A percentile compares a stretch with the other conserved stretches of the same genome.
These are phyloP conservation scores for Penicillium pancosmium DNA, from an alignment of 495 filamentous ascomycete genomes.

Conservation along the genomic window DNA sequence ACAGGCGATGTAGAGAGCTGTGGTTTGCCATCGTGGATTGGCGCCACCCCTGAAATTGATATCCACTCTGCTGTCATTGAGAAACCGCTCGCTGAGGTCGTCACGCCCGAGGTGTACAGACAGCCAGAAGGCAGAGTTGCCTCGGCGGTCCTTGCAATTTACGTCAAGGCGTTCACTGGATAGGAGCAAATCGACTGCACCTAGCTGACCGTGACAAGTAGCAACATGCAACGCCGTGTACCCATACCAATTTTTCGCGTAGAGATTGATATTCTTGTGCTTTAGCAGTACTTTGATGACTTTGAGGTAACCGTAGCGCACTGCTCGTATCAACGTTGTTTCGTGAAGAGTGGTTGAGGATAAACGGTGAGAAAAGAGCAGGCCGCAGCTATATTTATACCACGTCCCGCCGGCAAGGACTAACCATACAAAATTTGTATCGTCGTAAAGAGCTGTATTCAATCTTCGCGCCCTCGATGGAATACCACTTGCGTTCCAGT, in stretches of 20 bases:
- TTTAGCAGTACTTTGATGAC: constrained; percentile 7
- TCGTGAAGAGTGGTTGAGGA: constrained; percentile 1
- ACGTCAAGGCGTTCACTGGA: neutral
- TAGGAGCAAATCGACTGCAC: constrained; percentile 7
- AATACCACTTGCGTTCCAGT: neutral
- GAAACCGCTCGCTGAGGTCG: constrained; percentile 9
- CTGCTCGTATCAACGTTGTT: constrained; percentile 5
- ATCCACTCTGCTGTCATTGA: constrained; percentile 6
- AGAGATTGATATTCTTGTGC: constrained; percentile 4
- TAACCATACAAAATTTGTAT: constrained; percentile 2
- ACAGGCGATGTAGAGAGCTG: constrained; percentile 2
- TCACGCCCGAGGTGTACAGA: constrained; percentile 5
- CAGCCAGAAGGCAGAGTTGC: constrained; percentile 8
- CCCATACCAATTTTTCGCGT: constrained; percentile 5
- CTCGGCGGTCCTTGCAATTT: neutral
- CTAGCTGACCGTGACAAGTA: constrained; percentile 4
- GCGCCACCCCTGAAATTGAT: constrained; percentile 7
- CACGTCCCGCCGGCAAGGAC: constrained; percentile 1
- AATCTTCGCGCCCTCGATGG: neutral
- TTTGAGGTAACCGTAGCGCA: neutral
- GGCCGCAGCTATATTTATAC: constrained; percentile 4
- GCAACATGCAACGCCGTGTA: constrained; percentile 8
- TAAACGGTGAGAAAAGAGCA: constrained; percentile 1
- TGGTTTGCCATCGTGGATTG: neutral
- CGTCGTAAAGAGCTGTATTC: neutral